These are phyloP conservation scores for Hanseniaspora vineae DNA, from an alignment of 805 yeast species.

Conservation along the genomic window DNA sequence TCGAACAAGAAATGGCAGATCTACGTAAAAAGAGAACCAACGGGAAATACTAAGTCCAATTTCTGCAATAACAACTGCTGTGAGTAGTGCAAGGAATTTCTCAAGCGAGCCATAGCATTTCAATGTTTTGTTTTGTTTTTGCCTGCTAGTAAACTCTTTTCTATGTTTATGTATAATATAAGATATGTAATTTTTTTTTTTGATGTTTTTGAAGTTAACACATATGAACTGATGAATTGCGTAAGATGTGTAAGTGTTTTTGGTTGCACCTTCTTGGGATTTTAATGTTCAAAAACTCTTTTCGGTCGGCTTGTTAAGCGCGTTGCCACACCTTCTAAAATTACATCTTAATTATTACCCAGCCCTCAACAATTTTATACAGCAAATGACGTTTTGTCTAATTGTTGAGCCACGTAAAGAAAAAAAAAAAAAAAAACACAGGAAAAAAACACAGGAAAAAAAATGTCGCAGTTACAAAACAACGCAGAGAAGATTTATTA, in stretches of 20 bases:
- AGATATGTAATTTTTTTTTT: too few relatives aligned
- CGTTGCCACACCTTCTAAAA: too few relatives aligned
- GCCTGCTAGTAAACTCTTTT: too few relatives aligned
- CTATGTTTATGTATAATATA: neutral
- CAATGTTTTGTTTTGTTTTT: neutral
- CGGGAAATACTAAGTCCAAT: conserved; percentile 41
- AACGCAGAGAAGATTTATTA: neutral
- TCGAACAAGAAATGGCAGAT: conserved; percentile 56
- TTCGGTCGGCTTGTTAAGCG: too few relatives aligned
- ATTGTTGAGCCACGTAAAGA: neutral
- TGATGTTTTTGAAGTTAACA: too few relatives aligned
- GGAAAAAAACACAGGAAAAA: neutral
- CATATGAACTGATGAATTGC: too few relatives aligned
- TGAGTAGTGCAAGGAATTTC: too few relatives aligned
- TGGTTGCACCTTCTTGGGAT: too few relatives aligned
- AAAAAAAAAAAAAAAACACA: neutral
- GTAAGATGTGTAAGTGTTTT: too few relatives aligned
- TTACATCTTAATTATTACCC: neutral
- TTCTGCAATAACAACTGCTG: neutral
- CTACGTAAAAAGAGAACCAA: conserved; percentile 62
- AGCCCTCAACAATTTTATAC: neutral
- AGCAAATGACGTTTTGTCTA: neutral
- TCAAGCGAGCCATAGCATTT: too few relatives aligned
- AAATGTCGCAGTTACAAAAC: neutral
- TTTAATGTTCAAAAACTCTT: too few relatives aligned